Conservation (phyloP, 441 rosid species). For the Jatropha podagrica region DNA sequence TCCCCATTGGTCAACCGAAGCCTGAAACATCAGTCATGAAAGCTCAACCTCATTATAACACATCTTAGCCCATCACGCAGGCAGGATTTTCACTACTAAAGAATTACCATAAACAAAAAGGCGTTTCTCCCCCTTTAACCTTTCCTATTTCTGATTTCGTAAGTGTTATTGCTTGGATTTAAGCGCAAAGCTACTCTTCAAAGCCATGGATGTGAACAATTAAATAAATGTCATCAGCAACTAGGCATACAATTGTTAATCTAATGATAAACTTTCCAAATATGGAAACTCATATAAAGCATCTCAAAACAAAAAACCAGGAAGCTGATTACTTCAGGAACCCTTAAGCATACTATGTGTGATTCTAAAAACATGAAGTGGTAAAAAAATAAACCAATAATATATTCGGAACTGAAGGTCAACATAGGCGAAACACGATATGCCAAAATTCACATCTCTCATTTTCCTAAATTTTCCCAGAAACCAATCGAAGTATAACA, state of each 20-base stretch:
- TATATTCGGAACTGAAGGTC: no score
- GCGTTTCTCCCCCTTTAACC: no score
- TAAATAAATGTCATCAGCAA: neutral
- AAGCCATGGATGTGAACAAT: neutral
- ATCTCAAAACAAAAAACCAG: no score
- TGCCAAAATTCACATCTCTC: neutral
- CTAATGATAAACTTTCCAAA: neutral
- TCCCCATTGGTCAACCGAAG: slow-evolving; percentile 52
- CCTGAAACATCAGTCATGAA: slow-evolving; percentile 4
- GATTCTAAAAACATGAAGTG: no score
- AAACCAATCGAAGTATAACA: no score
- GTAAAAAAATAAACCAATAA: no score
- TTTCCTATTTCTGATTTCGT: no score
- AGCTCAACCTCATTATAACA: neutral
- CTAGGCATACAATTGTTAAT: neutral
- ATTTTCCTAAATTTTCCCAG: neutral
- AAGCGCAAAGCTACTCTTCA: neutral
- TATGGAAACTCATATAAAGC: neutral
- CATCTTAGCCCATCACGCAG: slow-evolving; percentile 1
- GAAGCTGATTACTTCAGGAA: no score
- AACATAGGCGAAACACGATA: no score
- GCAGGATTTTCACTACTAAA: neutral
- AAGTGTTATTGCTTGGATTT: no score
- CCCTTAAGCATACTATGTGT: no score
- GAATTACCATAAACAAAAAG: no score